Evolutionary conservation across 2,329 filamentous ascomycete genomes (phyloP).

Genomic region (Colletotrichum sansevieriae): DNA sequence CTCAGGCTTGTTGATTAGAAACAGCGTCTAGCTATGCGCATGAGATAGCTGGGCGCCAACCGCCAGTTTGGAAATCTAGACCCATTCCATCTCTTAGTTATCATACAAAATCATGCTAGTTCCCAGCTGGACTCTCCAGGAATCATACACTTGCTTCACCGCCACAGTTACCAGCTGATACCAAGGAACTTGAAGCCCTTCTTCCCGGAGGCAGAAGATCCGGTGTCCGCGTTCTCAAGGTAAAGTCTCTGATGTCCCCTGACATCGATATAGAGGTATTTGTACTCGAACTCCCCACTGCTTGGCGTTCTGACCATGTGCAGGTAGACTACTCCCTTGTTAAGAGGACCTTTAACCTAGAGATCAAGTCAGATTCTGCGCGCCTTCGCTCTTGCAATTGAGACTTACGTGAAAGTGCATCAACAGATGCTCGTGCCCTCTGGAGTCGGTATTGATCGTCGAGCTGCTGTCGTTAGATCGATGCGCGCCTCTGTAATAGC

Average conservation of each 20-base stretch:
- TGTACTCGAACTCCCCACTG: conserved; percentile 79
- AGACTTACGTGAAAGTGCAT: conserved; percentile 84
- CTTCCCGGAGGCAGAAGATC: conserved; percentile 50
- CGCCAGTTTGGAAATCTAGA: too few species aligned
- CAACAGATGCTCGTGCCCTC: conserved; percentile 82
- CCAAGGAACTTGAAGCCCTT: conserved; percentile 71
- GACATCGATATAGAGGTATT: conserved; percentile 84
- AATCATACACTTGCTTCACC: conserved; percentile 28
- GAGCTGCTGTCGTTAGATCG: conserved; percentile 64
- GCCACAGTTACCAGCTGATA: conserved; percentile 65
- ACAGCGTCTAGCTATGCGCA: not conserved
- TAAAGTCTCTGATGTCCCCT: conserved; percentile 76
- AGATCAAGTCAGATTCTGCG: not conserved
- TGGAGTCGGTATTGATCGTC: conserved; percentile 75
- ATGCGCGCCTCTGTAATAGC: not conserved
- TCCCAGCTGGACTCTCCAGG: not conserved
- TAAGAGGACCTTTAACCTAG: conserved; percentile 81
- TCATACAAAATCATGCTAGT: conserved; percentile 3
- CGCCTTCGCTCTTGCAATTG: not conserved
- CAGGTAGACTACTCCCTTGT: conserved; percentile 79
- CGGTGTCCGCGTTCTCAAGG: conserved; percentile 70
- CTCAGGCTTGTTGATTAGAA: too few species aligned
- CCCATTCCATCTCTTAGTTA: conserved; percentile 2
- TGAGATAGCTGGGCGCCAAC: too few species aligned
- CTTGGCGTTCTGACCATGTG: conserved; percentile 80